Evolutionary conservation across 177 flowering plant genomes (phyloP).

Genomic region (Vitis hybrid): DNA sequence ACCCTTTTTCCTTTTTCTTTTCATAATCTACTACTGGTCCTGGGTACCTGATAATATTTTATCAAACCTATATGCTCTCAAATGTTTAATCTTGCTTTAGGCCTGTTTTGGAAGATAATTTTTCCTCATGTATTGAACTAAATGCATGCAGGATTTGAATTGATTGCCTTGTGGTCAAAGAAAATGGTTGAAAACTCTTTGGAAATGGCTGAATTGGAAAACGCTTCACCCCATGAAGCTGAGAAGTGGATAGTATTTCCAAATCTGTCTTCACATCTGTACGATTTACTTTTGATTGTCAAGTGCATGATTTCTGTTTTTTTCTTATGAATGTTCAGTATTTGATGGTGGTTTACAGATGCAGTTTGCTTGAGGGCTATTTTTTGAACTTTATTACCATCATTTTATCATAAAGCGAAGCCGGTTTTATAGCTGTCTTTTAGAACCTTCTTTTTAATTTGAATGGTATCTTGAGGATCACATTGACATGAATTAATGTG

Average conservation of each 20-base stretch:
- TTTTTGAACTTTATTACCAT: too few relatives aligned
- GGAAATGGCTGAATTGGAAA: conserved; percentile 97
- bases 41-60: background rate
- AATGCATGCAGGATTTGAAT: conserved; percentile 70
- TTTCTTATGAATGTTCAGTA: too few relatives aligned
- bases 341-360: too few relatives aligned
- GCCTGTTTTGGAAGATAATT: conserved; percentile 1
- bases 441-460: too few relatives aligned
- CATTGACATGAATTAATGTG: too few relatives aligned
- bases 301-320: background rate
- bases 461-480: too few relatives aligned
- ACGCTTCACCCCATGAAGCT: conserved; percentile 86
- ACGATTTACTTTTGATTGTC: conserved; percentile 29
- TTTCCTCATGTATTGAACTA: conserved; percentile 4
- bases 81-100: conserved; percentile 6
- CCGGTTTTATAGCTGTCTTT: too few relatives aligned
- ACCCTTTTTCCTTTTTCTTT: background rate
- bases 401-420: too few relatives aligned
- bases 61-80: background rate
- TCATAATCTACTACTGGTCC: background rate
- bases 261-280: conserved; percentile 52
- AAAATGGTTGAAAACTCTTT: conserved; percentile 70
- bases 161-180: conserved; percentile 69
- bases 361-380: too few relatives aligned
- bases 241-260: conserved; percentile 74